Evolutionary conservation across 768 basidiomycete species (phyloP).

Genomic region (Boletus vermiculosoides): DNA sequence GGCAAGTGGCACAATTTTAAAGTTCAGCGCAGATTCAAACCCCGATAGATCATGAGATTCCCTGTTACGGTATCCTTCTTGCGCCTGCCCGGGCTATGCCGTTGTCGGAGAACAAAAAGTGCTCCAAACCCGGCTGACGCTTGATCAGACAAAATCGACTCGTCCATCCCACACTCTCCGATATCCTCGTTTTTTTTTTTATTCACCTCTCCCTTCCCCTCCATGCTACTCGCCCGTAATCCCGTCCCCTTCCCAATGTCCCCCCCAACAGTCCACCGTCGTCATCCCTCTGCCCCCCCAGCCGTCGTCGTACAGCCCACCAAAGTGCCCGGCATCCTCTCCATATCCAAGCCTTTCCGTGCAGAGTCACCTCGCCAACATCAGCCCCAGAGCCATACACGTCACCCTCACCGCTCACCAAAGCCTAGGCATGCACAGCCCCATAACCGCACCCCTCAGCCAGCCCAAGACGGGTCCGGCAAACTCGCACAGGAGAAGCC

Average conservation of each 20-base stretch:
- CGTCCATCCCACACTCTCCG: slow-evolving; percentile 28
- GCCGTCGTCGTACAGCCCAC: slow-evolving; percentile 70
- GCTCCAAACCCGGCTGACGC: slow-evolving; percentile 32
- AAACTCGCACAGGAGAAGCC: slow-evolving; percentile 33
- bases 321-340: slow-evolving; percentile 68
- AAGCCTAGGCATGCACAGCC: slow-evolving; percentile 34
- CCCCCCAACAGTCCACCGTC: slow-evolving; percentile 45
- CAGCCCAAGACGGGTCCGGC: slow-evolving; percentile 28
- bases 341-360: slow-evolving; percentile 57
- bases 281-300: slow-evolving; percentile 69
- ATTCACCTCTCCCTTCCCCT: neutral
- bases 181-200: slow-evolving; percentile 29
- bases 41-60: slow-evolving; percentile 16
- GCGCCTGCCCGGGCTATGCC: slow-evolving; percentile 31
- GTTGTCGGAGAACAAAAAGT: slow-evolving; percentile 35
- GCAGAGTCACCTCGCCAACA: slow-evolving; percentile 36
- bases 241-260: slow-evolving; percentile 34
- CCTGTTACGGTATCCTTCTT: slow-evolving; percentile 20
- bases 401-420: slow-evolving; percentile 36
- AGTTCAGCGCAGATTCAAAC: slow-evolving; percentile 31
- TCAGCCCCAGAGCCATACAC: slow-evolving; percentile 35
- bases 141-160: slow-evolving; percentile 29
- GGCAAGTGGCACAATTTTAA: slow-evolving; percentile 7
- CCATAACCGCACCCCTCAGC: slow-evolving; percentile 21
- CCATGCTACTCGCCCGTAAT: slow-evolving; percentile 45